Base-by-base conservation (phyloP, 345 rosid species). In the Salix udensis region DNA sequence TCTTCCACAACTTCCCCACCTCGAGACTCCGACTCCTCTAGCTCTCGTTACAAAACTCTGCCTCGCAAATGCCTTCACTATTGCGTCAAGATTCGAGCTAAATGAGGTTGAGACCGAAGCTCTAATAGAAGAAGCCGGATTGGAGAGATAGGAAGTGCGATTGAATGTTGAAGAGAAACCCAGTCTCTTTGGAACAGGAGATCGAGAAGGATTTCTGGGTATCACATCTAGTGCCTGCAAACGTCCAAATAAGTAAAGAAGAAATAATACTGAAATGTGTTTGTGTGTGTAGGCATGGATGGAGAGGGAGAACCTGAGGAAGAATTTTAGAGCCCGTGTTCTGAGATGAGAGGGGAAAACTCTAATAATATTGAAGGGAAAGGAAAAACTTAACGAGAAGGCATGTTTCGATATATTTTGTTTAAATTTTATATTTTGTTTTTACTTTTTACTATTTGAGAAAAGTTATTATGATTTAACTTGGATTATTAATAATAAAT, bases 281-380 rank as follows among this genome's bases (percentile, higher is more conserved):
- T 6, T 6, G 39, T 11, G 3, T 2, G 4, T 52, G 30, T 7
- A 11, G 60, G 36, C 5, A 34, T 34, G 13, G 1, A 48, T 7
- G 55, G 15, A 19, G 18, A 46, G 69, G 6, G 21, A 13, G 79
- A 73, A 89, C 93, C 90, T 90, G 96, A 76, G 91, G 88, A 53
- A 91, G 88, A 79, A 91, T 82, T 68, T 88, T 90, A 70, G 88
- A 85, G 66, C 82, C 89, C 94, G 87, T 86, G 67, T n/a, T 6
- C 26, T 30, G 4, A 34, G 1, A 34, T 34, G 6, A n/a, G 23
- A 34, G 2, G 2, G 30, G 24, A 23, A 28, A 19, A 52, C n/a
- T 37, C 8, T 24, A 40, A 42, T 31, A 21, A 42, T 14, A 39
- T 5, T 39, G 28, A 18, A 4, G 39, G 37, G 61, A 60, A 40